Conservation (phyloP, 768 basidiomycete species). For the Cyclocybe cylindracea region DNA sequence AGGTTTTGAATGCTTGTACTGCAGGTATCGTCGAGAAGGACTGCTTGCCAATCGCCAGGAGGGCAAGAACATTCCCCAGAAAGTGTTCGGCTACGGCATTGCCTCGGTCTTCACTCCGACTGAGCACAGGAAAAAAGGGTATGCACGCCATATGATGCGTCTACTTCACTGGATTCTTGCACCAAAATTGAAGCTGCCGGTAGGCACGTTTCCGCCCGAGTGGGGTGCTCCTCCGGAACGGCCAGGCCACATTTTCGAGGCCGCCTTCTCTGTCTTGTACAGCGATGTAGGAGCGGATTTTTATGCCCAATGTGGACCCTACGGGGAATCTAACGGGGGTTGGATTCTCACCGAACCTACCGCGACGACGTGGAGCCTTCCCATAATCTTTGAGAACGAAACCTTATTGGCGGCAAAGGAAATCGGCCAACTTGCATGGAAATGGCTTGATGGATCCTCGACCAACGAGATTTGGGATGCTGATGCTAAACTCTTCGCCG, state of each 20-base stretch:
- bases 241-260: constrained; percentile 13
- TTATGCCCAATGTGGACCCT: constrained; percentile 22
- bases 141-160: constrained; percentile 64
- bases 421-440: constrained; percentile 8
- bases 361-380: constrained; percentile 37
- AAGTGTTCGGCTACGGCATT: constrained; percentile 49
- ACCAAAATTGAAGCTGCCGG: constrained; percentile 13
- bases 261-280: constrained; percentile 25
- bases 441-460: constrained; percentile 31
- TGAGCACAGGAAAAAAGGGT: constrained; percentile 51
- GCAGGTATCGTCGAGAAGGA: constrained; percentile 19
- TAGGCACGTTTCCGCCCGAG: constrained; percentile 17
- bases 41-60: constrained; percentile 31
- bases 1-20: neutral
- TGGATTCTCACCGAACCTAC: constrained; percentile 38
- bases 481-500: constrained; percentile 38
- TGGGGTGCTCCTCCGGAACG: constrained; percentile 26
- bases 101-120: constrained; percentile 60
- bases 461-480: constrained; percentile 34
- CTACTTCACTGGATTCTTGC: constrained; percentile 49
- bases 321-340: constrained; percentile 25
- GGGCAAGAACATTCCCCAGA: constrained; percentile 17
- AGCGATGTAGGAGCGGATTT: constrained; percentile 28
- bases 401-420: neutral
- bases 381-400: constrained; percentile 6